A percentile compares a stretch with the other conserved stretches of the same genome.
Evolutionary conservation across 768 basidiomycete species (phyloP).

Genomic region (Clavaria fumosa): DNA sequence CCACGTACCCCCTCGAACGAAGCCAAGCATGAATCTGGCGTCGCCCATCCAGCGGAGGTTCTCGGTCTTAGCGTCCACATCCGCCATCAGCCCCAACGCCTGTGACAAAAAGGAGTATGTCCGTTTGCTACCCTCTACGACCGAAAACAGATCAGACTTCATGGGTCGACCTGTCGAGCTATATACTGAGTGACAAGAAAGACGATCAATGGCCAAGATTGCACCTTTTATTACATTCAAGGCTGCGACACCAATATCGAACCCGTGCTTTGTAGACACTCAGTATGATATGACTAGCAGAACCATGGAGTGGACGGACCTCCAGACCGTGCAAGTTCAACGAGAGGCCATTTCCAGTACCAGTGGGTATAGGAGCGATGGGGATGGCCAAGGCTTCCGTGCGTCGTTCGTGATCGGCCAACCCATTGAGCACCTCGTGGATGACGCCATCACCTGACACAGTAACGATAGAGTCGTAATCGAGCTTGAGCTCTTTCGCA

Average conservation of each 20-base stretch:
- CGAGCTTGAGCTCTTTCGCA: constrained; percentile 36
- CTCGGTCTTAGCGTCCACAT: constrained; percentile 73
- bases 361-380: constrained; percentile 65
- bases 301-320: constrained; percentile 20
- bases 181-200: too few relatives aligned
- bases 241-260: constrained; percentile 55
- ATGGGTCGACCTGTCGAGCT: constrained; percentile 52
- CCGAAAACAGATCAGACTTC: constrained; percentile 61
- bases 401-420: constrained; percentile 48
- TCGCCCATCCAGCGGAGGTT: constrained; percentile 80
- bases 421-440: constrained; percentile 75
- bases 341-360: constrained; percentile 65
- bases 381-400: constrained; percentile 49
- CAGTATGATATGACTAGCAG: background rate
- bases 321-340: constrained; percentile 60
- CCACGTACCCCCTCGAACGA: constrained; percentile 47
- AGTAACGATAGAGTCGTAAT: constrained; percentile 56
- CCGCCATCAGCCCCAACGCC: constrained; percentile 71
- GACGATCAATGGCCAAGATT: constrained; percentile 1
- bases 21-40: constrained; percentile 59
- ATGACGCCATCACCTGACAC: constrained; percentile 77
- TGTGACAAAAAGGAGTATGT: constrained; percentile 74
- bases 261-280: constrained; percentile 33
- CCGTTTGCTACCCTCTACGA: constrained; percentile 50
- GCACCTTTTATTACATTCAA: constrained; percentile 72